Evolutionary conservation across 225 moss, liverwort and hornwort species (phyloP).

Genomic region (Anthoceros angustus): DNA sequence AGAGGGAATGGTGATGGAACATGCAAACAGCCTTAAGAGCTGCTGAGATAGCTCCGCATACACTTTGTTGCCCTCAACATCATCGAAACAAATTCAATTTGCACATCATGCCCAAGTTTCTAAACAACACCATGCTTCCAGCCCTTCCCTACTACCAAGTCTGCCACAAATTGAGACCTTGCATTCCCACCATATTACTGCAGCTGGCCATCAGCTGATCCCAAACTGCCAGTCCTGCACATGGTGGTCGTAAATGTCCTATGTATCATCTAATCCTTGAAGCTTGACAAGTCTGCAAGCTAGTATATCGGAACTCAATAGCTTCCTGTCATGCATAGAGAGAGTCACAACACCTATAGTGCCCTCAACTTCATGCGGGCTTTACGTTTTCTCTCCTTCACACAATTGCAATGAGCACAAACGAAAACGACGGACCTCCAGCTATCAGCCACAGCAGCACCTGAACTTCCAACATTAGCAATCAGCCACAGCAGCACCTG

Average conservation of each 20-base stretch:
- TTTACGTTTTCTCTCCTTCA: slow-evolving; percentile 54
- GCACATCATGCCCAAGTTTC: slow-evolving; percentile 9
- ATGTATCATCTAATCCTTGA: not conserved
- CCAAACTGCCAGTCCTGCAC: slow-evolving; percentile 36
- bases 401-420: too few species aligned
- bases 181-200: slow-evolving; percentile 32
- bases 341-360: slow-evolving; percentile 70
- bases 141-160: not conserved
- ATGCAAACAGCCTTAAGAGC: slow-evolving; percentile 46
- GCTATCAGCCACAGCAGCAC: too few species aligned
- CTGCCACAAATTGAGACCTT: not conserved
- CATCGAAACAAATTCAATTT: slow-evolving; percentile 39
- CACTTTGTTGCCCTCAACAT: slow-evolving; percentile 44
- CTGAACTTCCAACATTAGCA: too few species aligned
- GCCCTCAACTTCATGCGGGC: slow-evolving; percentile 44
- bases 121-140: not conserved
- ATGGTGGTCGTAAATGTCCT: not conserved
- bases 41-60: slow-evolving; percentile 56
- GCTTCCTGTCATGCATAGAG: too few species aligned
- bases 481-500: too few species aligned
- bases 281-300: not conserved
- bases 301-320: not conserved
- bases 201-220: slow-evolving; percentile 32
- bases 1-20: too few species aligned
- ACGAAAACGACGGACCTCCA: too few species aligned